A percentile compares a stretch with the other conserved stretches of the same genome.
phyloP scores from a whole-genome alignment of 352 stramenopile species.

The Blastocystis sp. region DNA sequence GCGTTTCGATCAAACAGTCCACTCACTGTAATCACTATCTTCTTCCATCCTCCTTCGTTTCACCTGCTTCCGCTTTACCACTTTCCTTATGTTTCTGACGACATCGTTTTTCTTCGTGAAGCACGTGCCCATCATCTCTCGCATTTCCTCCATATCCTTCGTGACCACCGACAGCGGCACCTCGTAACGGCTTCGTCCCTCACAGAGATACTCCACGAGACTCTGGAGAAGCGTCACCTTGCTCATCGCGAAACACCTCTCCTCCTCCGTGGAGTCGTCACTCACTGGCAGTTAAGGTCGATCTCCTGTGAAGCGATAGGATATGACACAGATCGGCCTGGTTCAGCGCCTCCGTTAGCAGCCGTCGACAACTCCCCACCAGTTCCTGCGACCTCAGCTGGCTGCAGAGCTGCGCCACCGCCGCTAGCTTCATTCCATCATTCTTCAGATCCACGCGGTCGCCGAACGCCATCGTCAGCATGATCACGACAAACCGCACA shows the following conservation, averaged over 20 bases:
- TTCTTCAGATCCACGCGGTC: neutral
- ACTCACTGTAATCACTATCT: too few relatives aligned
- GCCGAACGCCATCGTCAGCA: neutral
- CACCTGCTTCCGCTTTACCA: too few relatives aligned
- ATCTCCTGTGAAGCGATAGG: neutral
- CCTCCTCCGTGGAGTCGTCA: neutral
- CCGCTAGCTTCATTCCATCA: neutral
- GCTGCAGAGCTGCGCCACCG: neutral
- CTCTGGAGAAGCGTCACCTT: neutral
- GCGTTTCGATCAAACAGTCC: too few relatives aligned
- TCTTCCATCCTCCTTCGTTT: too few relatives aligned
- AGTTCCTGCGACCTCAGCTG: neutral
- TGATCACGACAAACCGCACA: neutral
- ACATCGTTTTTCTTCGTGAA: too few relatives aligned
- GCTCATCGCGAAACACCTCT: neutral
- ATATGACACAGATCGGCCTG: neutral
- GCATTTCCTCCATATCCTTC: too few relatives aligned
- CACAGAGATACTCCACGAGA: too few relatives aligned
- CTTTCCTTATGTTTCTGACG: too few relatives aligned
- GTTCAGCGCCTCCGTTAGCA: neutral
- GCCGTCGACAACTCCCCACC: neutral
- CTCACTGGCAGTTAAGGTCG: neutral
- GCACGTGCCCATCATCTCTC: too few relatives aligned
- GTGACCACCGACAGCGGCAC: too few relatives aligned
- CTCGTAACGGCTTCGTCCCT: too few relatives aligned